Conservation (phyloP, 2,329 filamentous ascomycete genomes). For the Rhinocladiella mackenziei region DNA sequence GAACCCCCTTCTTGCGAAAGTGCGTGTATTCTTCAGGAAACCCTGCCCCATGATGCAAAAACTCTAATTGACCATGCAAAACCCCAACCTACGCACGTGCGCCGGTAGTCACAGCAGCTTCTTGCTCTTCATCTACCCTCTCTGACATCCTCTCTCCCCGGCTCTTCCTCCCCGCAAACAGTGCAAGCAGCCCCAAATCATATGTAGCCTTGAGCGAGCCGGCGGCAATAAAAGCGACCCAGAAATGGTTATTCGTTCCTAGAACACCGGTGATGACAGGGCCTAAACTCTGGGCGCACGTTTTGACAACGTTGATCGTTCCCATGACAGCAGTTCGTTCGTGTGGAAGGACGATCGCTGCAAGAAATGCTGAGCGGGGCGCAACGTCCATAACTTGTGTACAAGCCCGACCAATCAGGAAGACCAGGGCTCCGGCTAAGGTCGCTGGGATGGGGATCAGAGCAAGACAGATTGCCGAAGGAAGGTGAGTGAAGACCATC, state of each 20-base stretch:
- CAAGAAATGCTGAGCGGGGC: conserved; percentile 61
- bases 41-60: too few species aligned
- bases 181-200: conserved; percentile 52
- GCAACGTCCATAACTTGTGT: conserved; percentile 68
- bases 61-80: too few species aligned
- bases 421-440: conserved; percentile 49
- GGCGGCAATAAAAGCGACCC: conserved; percentile 58
- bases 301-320: conserved; percentile 59
- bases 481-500: conserved; percentile 60
- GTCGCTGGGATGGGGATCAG: conserved; percentile 55
- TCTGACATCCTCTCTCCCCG: conserved; percentile 7
- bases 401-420: conserved; percentile 57
- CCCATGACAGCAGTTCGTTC: conserved; percentile 68
- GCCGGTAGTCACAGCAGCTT: too few species aligned
- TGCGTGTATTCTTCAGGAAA: too few species aligned
- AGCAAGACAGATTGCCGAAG: conserved; percentile 58
- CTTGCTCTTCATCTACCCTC: conserved; percentile 8
- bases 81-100: too few species aligned
- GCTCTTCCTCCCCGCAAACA: conserved; percentile 23
- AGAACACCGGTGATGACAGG: conserved; percentile 55
- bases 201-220: conserved; percentile 54
- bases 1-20: too few species aligned
- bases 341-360: conserved; percentile 59
- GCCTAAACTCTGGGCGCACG: conserved; percentile 53
- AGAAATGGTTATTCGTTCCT: conserved; percentile 53